phyloP scores from a whole-genome alignment of 2,329 filamentous ascomycete genomes.

The Ceratocystis cacaofunesta region DNA sequence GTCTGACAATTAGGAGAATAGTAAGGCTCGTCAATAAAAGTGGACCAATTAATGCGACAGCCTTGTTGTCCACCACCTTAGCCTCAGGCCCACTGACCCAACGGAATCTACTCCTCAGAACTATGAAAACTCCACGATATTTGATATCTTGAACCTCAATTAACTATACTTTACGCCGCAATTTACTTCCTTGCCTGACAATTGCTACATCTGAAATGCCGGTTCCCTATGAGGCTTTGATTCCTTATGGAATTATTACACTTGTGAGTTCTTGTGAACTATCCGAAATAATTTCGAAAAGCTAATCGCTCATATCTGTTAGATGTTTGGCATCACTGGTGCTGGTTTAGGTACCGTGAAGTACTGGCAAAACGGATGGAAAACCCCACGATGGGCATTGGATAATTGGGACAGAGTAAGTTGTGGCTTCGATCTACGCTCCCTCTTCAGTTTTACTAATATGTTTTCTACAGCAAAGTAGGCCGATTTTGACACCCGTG shows the following conservation, averaged over 20 bases:
- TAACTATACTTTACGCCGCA: neutral
- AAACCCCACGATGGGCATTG: slow-evolving; percentile 43
- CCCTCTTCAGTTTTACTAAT: slow-evolving; percentile 21
- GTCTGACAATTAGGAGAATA: too few species aligned
- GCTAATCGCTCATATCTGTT: slow-evolving; percentile 20
- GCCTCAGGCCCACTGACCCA: neutral
- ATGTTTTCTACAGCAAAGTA: slow-evolving; percentile 38
- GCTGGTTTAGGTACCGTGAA: slow-evolving; percentile 42
- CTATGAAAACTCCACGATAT: neutral
- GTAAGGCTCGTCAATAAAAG: neutral
- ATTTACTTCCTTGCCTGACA: neutral
- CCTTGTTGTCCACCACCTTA: neutral
- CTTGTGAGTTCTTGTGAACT: slow-evolving; percentile 32
- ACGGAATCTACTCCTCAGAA: neutral
- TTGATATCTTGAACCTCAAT: neutral
- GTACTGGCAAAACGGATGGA: slow-evolving; percentile 44
- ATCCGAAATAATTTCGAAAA: slow-evolving; percentile 3
- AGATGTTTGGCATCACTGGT: slow-evolving; percentile 51
- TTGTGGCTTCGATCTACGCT: slow-evolving; percentile 8
- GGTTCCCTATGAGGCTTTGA: slow-evolving; percentile 47
- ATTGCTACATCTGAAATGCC: slow-evolving; percentile 34
- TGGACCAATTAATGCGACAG: neutral
- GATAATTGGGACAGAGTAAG: slow-evolving; percentile 50
- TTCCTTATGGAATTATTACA: slow-evolving; percentile 51
- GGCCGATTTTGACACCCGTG: slow-evolving; percentile 15